Base-by-base conservation (phyloP, 108 stramenopile species). In the Schizochytrium sp. region DNA sequence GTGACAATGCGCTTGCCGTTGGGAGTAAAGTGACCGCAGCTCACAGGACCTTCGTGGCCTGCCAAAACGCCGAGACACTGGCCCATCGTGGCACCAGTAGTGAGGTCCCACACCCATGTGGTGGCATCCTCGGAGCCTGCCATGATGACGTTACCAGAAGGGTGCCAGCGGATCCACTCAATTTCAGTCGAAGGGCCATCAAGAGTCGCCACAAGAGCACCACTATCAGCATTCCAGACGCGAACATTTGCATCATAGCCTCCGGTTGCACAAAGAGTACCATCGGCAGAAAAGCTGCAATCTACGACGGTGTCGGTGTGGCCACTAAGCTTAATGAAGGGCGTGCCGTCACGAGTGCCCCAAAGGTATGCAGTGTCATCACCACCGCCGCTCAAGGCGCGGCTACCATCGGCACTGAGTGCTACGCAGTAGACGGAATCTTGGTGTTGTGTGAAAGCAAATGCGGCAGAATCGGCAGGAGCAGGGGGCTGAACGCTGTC, bases 21-120 rank as follows among this genome's bases (percentile, higher is more conserved):
- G 49, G 94, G 91, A 10, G 96, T 95, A 87, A 97, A 99, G 45
- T 88, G 76, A 10, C 97, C 97, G 57, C 94, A 93, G 4, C 95
- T 95, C 50, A 98, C 97, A 8, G 93, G 94, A 7, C 93, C 95
- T 76, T 96, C 97, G 90, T 99, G 98, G 40, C 98, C 98, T 2
- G 97, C 96, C 93, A 98, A 97, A 64, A 99, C 98, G 90, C 96
- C 96, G 72, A 99, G 92, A 92, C 97, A 97, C 47, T 95, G 89
- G 38, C 96, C 95, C 61, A 94, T 92, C n/a, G 94, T 93, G n/a
- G 95, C 89, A 8, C 64, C 64, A 38, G 40, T 38, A 12, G 64
- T 69, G 42, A 69, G 28, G 87, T 97, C 96, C 92, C 96, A 99
- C 97, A 99, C 96, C 98, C 98, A 99, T 41, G 96, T 93, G 7